Conservation (phyloP, 495 filamentous ascomycete genomes). For the Diplogelasinospora grovesii region DNA sequence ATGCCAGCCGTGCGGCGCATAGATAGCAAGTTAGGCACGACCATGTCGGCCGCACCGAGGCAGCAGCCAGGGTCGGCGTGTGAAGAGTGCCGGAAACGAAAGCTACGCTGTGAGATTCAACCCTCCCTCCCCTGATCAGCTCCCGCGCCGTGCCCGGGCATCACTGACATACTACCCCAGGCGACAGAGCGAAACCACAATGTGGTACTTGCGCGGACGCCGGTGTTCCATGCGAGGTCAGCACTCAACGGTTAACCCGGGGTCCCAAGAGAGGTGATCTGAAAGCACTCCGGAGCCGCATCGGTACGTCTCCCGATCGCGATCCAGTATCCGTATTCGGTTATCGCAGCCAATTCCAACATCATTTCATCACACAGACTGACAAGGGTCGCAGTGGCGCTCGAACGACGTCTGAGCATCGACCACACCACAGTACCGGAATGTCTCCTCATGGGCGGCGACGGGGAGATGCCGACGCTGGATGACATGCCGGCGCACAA, state of each 20-base stretch:
- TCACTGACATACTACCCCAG: conserved; percentile 6
- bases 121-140: neutral
- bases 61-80: conserved; percentile 41
- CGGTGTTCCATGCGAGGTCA: conserved; percentile 44
- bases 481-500: conserved; percentile 10
- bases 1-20: conserved; percentile 16
- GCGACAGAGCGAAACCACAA: conserved; percentile 45
- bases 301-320: conserved; percentile 32
- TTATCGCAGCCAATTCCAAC: too few relatives aligned
- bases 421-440: conserved; percentile 22
- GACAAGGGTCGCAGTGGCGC: conserved; percentile 14
- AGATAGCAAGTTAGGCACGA: conserved; percentile 10
- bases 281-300: conserved; percentile 41
- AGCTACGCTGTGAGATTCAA: conserved; percentile 33
- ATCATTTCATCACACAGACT: neutral
- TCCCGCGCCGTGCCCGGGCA: too few relatives aligned
- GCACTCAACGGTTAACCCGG: conserved; percentile 37
- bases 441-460: conserved; percentile 7
- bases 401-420: conserved; percentile 34
- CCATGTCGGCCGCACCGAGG: conserved; percentile 20
- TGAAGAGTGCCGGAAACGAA: conserved; percentile 44
- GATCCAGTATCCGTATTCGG: too few relatives aligned
- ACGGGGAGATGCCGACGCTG: conserved; percentile 8
- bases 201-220: conserved; percentile 46
- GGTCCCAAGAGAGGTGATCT: conserved; percentile 51